Evolutionary conservation across 169 alveolate genomes (phyloP), one percentile per base, ranked within the genome.

Genomic region (Sarcocystis neurona): DNA sequence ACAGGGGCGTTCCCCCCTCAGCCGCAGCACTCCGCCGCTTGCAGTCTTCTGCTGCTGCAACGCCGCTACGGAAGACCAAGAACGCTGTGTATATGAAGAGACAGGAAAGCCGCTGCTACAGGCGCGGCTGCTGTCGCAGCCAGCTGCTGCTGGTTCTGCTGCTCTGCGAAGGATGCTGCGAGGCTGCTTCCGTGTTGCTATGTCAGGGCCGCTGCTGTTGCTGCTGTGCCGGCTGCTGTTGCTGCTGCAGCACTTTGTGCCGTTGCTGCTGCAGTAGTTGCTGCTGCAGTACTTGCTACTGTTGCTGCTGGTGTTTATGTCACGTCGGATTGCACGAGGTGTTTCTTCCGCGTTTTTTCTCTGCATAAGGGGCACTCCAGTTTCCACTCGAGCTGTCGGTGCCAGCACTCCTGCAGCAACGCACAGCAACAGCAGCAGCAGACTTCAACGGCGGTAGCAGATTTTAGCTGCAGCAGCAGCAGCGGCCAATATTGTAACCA

Each of bases 321-420:
- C n/a, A n/a, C n/a, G n/a, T n/a, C n/a, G n/a, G n/a, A n/a, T n/a
- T n/a, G 75, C 27, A 63, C 75, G 75, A 63, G 75, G 43, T 63
- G 75, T 15, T 63, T 63, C 44, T 10, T 41, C 8, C 75, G 75
- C 27, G 75, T 63, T 1, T 41, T 37, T 2, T 37, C 75, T n/a
- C 75, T 37, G 41, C 75, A 63, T 4, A 63, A 6, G 6, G 75
- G 75, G n/a, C 75, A 63, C 75, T 63, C 75, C 75, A 63, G 41
- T 2, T 41, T 37, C 37, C n/a, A 4, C 75, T 63, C 6, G 20
- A 63, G 41, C 75, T 63, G 75, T 10, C 6, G 44, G 1, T 37
- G 27, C 75, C 75, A 63, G 75, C 75, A 63, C 8, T 0, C 75
- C 75, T 63, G 75, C n/a, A n/a, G 10, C n/a, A n/a, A 15, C 46